Base-by-base conservation (phyloP, 1,284 basidiomycete species). In the Apiotrichum siamense region DNA sequence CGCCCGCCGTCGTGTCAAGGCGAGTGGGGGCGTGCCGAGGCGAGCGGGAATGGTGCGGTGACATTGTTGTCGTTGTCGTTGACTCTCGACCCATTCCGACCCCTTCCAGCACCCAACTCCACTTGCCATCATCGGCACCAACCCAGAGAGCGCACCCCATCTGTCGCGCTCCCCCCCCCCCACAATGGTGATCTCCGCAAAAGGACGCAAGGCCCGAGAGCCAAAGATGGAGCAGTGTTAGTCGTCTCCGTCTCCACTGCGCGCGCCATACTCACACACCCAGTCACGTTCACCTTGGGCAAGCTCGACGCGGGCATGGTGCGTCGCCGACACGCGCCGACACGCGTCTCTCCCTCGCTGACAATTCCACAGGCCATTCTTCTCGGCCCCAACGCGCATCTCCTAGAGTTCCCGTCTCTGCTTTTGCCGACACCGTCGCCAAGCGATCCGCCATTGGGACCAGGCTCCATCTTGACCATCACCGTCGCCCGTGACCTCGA, bases 401-500 rank as follows among this genome's bases (percentile, higher is more conserved):
- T 94, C 31, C 93, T 97, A 65, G 92, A 97, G 73, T 97, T 97
- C 70, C 92, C 92, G 1, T 96, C 92, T 0, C 79, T 97, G 24
- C 80, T 97, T 2, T 77, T 97, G 12, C 92, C 91, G 7, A 63
- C 63, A 1, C 65, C 66, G 12, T 56, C 64, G 13, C 63, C 64
- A 0, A 58, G 57, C 11, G 57, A 64, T 3, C 87, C 90, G 0
- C 91, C 90, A 17, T 85, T 88, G 2, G 84, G 86, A 4, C 83
- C 91, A 0, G 92, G 92, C 10, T 94, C 90, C n/a, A 96, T 97
- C 61, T 88, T 97, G 61, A 94, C 91, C 66, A 97, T 97, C 69
- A 84, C 89, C 6, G 88, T 96, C 15, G 81, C 88, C 58, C 83
- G 90, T 57, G 94, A 97, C 69, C 72, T 82, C 26, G 68, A 78